Evolutionary conservation across 495 filamentous ascomycete genomes (phyloP), one percentile per base, ranked within the genome.

Genomic region (Hypoxylon cercidicola): DNA sequence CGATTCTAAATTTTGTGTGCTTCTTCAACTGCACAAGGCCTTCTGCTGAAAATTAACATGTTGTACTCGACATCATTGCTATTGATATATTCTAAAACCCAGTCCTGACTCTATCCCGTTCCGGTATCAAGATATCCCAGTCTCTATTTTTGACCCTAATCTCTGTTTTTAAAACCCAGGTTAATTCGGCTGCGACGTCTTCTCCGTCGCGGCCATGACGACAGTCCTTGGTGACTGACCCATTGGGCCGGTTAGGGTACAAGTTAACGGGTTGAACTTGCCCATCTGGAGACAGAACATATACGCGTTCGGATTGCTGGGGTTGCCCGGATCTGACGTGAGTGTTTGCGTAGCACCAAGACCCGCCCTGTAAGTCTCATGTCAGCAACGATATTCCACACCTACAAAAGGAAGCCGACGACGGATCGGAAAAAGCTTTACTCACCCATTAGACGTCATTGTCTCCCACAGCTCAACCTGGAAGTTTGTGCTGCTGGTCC

Each of bases 261-360:
- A 72, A 11, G 61, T 66, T 12, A 65, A 34, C 6, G 69, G 69
- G 44, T 65, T 72, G 58, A 72, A 72, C 25, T 72, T 72, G 45
- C 69, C 69, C 66, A 45, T 72, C 58, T 72, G 62, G 21, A 69
- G 19, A 37, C 69, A 72, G 54, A 65, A 66, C 50, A 72, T 39
- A 16, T 63, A 69, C 11, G 56, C 54, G 23, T 66, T 60, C n/a
- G 69, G 69, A 21, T 72, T 55, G 41, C 55, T 69, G 20, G 61
- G 32, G 18, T 65, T 60, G n/a, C 66, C 62, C 1, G 58, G 58
- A 43, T 60, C 10, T 1, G 41, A 49, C 16, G 45, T 58, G 46
- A 72, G 37, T 9, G 46, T 32, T 19, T 69, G 61, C 3, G 65
- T 47, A 10, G 66, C 69, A 49, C 62, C 55, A 10, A 72, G 41